phyloP scores from a whole-genome alignment of 345 rosid genomes.

The Excoecaria agallocha region DNA sequence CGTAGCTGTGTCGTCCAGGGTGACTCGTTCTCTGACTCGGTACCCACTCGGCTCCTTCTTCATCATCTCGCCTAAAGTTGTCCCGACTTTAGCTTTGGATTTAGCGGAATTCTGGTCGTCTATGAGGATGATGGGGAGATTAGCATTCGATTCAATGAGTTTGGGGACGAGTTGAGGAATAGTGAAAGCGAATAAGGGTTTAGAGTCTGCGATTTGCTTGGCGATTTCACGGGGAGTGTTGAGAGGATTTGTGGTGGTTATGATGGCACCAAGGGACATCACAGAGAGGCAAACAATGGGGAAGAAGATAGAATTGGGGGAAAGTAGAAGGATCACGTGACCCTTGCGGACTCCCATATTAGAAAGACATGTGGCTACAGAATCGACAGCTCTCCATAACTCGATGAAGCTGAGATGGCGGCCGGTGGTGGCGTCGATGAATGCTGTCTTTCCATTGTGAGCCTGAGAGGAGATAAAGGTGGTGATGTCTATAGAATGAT shows the following conservation, averaged over 20 bases:
- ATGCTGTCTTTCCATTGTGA: constrained; percentile 69
- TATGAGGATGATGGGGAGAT: constrained; percentile 56
- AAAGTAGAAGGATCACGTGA: constrained; percentile 72
- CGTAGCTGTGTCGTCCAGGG: constrained; percentile 73
- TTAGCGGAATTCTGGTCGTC: constrained; percentile 29
- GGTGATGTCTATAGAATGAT: constrained; percentile 57
- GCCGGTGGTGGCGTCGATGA: constrained; percentile 83
- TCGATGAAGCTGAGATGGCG: constrained; percentile 55
- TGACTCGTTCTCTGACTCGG: constrained; percentile 57
- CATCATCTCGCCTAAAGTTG: constrained; percentile 54
- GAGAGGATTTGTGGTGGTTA: constrained; percentile 84
- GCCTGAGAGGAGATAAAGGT: constrained; percentile 77
- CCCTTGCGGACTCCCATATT: constrained; percentile 81
- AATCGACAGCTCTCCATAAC: constrained; percentile 72
- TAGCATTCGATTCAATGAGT: constrained; percentile 33
- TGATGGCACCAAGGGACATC: constrained; percentile 86
- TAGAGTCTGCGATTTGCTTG: constrained; percentile 60
- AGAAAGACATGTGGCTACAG: constrained; percentile 54
- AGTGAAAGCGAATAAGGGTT: constrained; percentile 72
- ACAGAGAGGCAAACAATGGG: constrained; percentile 92
- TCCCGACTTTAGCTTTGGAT: constrained; percentile 28
- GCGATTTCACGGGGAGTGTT: constrained; percentile 70
- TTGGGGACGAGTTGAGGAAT: constrained; percentile 56
- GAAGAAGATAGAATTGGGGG: constrained; percentile 83
- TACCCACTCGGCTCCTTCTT: constrained; percentile 27